phyloP scores from a whole-genome alignment of 2,329 filamentous ascomycete genomes.

The Colletotrichum higginsianum region DNA sequence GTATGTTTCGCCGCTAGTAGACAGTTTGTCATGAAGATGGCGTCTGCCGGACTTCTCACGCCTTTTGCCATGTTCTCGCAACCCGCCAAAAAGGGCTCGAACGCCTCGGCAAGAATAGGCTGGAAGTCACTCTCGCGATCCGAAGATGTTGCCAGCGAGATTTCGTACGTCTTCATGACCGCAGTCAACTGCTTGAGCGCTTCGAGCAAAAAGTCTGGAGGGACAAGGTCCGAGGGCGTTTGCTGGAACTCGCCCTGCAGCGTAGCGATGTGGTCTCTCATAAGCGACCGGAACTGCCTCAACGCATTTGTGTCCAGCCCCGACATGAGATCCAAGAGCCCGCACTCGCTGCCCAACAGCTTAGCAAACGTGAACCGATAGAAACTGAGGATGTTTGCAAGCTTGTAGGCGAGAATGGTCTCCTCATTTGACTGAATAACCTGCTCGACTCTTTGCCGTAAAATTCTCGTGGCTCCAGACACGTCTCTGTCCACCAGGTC shows the following conservation, averaged over 20 bases:
- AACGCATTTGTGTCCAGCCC: slow-evolving; percentile 83
- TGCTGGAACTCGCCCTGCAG: slow-evolving; percentile 81
- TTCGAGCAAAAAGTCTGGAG: slow-evolving; percentile 85
- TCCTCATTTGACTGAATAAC: slow-evolving; percentile 95
- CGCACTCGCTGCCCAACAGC: slow-evolving; percentile 78
- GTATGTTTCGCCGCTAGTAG: slow-evolving; percentile 70
- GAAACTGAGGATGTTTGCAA: slow-evolving; percentile 90
- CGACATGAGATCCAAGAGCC: slow-evolving; percentile 77
- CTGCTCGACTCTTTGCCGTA: slow-evolving; percentile 92
- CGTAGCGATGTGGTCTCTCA: slow-evolving; percentile 84
- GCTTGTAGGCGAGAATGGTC: slow-evolving; percentile 87
- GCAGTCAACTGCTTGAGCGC: slow-evolving; percentile 82
- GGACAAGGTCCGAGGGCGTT: slow-evolving; percentile 79
- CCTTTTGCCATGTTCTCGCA: slow-evolving; percentile 78
- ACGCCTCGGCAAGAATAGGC: slow-evolving; percentile 80
- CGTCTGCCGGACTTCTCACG: slow-evolving; percentile 71
- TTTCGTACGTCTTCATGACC: slow-evolving; percentile 90
- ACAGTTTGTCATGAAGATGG: slow-evolving; percentile 83
- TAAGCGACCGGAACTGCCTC: slow-evolving; percentile 84
- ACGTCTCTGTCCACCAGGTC: slow-evolving; percentile 91
- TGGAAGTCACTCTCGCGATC: slow-evolving; percentile 80
- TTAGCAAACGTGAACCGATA: slow-evolving; percentile 89
- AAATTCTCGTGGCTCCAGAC: slow-evolving; percentile 82
- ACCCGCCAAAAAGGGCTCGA: slow-evolving; percentile 88
- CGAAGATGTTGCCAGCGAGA: slow-evolving; percentile 76